Conservation (phyloP, 306 rosid species). For the Rosa persica region DNA sequence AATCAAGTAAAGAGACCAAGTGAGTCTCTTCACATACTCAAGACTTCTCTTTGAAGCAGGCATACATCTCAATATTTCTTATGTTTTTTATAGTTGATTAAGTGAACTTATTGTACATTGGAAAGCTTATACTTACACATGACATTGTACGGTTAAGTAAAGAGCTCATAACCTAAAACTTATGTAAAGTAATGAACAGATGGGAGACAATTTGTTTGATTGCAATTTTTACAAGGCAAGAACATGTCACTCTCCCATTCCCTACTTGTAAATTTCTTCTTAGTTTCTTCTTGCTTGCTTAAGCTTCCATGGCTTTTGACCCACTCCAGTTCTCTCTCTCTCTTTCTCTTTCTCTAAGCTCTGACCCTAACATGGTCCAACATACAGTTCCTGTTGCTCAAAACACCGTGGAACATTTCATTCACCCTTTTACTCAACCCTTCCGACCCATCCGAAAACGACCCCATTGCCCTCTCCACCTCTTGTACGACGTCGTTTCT, state of each 20-base stretch:
- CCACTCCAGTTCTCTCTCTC: not conserved
- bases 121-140: no score
- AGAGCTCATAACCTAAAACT: no score
- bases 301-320: not conserved
- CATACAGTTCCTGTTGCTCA: slow-evolving; percentile 12
- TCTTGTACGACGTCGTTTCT: not conserved
- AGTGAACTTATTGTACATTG: no score
- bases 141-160: not conserved
- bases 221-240: slow-evolving; percentile 8
- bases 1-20: no score
- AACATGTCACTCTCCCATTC: not conserved
- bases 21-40: no score
- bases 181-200: not conserved
- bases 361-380: slow-evolving; percentile 2
- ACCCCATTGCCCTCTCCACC: slow-evolving; percentile 2
- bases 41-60: no score
- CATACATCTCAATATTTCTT: no score
- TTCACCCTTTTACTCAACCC: slow-evolving; percentile 15
- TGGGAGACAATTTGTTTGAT: not conserved
- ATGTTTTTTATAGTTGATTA: no score
- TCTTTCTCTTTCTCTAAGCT: not conserved
- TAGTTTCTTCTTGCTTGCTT: not conserved
- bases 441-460: slow-evolving; percentile 16
- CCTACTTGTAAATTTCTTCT: not conserved
- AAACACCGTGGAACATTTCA: slow-evolving; percentile 7